Percentiles rank a stretch among this genome's conserved stretches.
phyloP scores from a whole-genome alignment of 106 monocot species.

The Cymbidium sinense region DNA sequence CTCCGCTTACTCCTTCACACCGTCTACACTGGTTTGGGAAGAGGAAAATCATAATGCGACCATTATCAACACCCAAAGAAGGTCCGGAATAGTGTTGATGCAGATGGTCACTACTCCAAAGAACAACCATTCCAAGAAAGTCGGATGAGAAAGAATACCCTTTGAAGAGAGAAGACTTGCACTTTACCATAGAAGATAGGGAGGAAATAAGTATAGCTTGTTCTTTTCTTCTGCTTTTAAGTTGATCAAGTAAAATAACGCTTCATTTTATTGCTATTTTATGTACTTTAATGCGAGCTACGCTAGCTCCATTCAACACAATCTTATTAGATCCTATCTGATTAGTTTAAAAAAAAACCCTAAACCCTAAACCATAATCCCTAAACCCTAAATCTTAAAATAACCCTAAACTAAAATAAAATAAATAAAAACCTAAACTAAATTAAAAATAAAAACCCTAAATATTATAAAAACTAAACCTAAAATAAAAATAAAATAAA shows the following conservation, averaged over 20 bases:
- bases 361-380: too few species aligned
- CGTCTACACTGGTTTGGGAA: too few species aligned
- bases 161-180: slow-evolving; percentile 47
- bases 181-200: slow-evolving; percentile 8
- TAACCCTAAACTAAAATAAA: too few species aligned
- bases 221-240: background rate
- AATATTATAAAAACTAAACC: too few species aligned
- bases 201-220: background rate
- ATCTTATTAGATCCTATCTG: background rate
- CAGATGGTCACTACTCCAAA: slow-evolving; percentile 25
- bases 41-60: slow-evolving; percentile 24
- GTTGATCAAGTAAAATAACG: background rate
- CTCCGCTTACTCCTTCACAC: slow-evolving; percentile 4
- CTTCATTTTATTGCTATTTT: background rate
- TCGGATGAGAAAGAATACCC: slow-evolving; percentile 23
- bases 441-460: too few species aligned
- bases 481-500: too few species aligned
- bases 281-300: background rate
- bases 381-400: too few species aligned
- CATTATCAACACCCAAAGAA: slow-evolving; percentile 19
- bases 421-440: too few species aligned
- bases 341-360: too few species aligned
- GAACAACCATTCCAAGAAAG: background rate
- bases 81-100: slow-evolving; percentile 22
- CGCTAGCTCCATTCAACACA: background rate